Conservation (phyloP, 2,329 filamentous ascomycete genomes). For the Fragosphaeria purpurea region DNA sequence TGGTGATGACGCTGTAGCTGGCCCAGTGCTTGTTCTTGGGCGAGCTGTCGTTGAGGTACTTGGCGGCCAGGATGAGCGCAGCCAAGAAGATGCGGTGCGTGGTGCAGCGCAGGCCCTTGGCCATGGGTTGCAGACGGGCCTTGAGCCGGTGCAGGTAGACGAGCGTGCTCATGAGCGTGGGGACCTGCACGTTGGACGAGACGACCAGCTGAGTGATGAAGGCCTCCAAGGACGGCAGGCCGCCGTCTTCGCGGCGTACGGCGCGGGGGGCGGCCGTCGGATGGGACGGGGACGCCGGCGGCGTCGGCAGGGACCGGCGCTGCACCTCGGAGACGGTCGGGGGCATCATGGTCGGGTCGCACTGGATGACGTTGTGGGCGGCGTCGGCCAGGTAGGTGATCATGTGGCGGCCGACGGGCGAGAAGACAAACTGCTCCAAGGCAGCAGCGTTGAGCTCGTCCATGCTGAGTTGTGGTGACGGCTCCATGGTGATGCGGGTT, state of each 20-base stretch:
- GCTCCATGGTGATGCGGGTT: conserved; percentile 31
- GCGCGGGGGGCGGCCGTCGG: conserved; percentile 33
- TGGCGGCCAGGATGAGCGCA: conserved; percentile 74
- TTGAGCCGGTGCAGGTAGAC: conserved; percentile 85
- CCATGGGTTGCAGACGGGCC: conserved; percentile 78
- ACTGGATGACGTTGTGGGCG: conserved; percentile 68
- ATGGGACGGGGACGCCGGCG: conserved; percentile 27
- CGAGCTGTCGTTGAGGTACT: conserved; percentile 97
- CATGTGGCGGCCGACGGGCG: conserved; percentile 66
- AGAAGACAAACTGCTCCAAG: conserved; percentile 71
- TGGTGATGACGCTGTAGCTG: conserved; percentile 73
- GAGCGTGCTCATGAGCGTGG: conserved; percentile 91
- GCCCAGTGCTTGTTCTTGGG: conserved; percentile 99
- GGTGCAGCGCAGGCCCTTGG: conserved; percentile 92
- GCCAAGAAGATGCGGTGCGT: conserved; percentile 96
- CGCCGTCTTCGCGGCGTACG: conserved; percentile 36
- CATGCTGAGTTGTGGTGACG: conserved; percentile 36
- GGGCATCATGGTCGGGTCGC: conserved; percentile 54
- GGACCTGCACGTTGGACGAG: conserved; percentile 91
- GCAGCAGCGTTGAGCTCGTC: conserved; percentile 60
- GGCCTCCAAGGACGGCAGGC: conserved; percentile 70
- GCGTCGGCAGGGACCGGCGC: conserved; percentile 29
- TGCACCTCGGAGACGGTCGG: conserved; percentile 21
- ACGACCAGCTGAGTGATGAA: conserved; percentile 90
- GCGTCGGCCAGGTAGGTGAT: conserved; percentile 66